phyloP scores from a whole-genome alignment of 148 eudicot genomes.

The Rhododendron mucronatum region DNA sequence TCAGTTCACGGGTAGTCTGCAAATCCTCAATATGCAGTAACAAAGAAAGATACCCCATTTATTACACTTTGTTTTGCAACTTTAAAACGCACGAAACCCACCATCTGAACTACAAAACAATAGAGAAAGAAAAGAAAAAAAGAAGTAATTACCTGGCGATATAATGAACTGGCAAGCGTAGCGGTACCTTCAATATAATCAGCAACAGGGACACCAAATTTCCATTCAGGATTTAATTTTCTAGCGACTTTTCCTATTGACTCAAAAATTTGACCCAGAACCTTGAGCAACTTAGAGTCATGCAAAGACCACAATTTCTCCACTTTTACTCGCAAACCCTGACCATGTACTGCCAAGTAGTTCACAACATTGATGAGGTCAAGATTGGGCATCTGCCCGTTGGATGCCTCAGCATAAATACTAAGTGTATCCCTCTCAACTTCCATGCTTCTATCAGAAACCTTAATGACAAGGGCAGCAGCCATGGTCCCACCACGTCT shows the following conservation, averaged over 20 bases:
- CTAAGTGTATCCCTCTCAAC: constrained; percentile 51
- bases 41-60: not conserved
- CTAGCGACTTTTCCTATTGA: constrained; percentile 57
- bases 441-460: constrained; percentile 35
- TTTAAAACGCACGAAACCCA: not conserved
- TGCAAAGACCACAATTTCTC: constrained; percentile 60
- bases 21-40: not conserved
- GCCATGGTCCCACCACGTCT: constrained; percentile 98
- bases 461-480: constrained; percentile 90
- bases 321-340: constrained; percentile 70
- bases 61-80: not conserved
- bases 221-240: constrained; percentile 75
- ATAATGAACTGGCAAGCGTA: constrained; percentile 91
- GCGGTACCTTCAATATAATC: constrained; percentile 89
- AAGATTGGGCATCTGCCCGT: constrained; percentile 98
- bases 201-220: constrained; percentile 66
- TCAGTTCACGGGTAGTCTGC: too few relatives aligned
- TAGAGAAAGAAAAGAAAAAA: not conserved
- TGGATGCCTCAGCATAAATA: constrained; percentile 91
- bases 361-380: constrained; percentile 90
- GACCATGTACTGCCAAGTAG: constrained; percentile 88
- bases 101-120: not conserved
- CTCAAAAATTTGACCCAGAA: constrained; percentile 55
- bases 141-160: constrained; percentile 57
- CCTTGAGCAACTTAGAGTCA: constrained; percentile 53